phyloP scores from a whole-genome alignment of 2,329 filamentous ascomycete species.

The Sarocladium kiliense region DNA sequence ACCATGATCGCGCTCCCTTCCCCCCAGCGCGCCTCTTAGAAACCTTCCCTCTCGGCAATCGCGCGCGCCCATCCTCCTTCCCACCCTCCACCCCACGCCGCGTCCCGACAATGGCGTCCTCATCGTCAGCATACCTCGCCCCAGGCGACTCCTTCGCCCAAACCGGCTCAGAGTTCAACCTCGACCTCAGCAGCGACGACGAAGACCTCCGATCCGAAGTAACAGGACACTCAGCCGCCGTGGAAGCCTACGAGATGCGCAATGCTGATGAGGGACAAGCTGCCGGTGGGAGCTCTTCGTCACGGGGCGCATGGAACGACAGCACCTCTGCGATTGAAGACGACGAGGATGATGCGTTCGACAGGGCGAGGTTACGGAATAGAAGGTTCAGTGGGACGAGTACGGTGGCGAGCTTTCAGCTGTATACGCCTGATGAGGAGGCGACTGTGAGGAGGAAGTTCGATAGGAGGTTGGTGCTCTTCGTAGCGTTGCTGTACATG shows the following conservation, averaged over 20 bases:
- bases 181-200: constrained; percentile 26
- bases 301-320: constrained; percentile 10
- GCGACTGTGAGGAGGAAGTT: constrained; percentile 65
- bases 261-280: neutral
- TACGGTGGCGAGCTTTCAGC: constrained; percentile 31
- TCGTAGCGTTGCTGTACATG: constrained; percentile 78
- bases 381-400: constrained; percentile 14
- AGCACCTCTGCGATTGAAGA: constrained; percentile 15
- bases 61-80: too few species aligned
- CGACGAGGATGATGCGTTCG: constrained; percentile 7
- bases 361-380: constrained; percentile 6
- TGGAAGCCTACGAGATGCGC: constrained; percentile 28
- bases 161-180: constrained; percentile 30
- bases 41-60: too few species aligned
- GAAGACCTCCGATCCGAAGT: constrained; percentile 27
- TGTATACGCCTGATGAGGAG: constrained; percentile 65
- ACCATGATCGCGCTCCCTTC: neutral
- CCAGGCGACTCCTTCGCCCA: constrained; percentile 30
- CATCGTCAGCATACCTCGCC: constrained; percentile 1
- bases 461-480: constrained; percentile 71
- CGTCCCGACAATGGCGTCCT: too few species aligned
- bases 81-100: too few species aligned
- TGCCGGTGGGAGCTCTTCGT: constrained; percentile 12
- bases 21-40: too few species aligned
- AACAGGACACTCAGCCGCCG: constrained; percentile 15